phyloP scores from a whole-genome alignment of 192 early-diverging fungal species.

The Pilobolus umbonatus region DNA sequence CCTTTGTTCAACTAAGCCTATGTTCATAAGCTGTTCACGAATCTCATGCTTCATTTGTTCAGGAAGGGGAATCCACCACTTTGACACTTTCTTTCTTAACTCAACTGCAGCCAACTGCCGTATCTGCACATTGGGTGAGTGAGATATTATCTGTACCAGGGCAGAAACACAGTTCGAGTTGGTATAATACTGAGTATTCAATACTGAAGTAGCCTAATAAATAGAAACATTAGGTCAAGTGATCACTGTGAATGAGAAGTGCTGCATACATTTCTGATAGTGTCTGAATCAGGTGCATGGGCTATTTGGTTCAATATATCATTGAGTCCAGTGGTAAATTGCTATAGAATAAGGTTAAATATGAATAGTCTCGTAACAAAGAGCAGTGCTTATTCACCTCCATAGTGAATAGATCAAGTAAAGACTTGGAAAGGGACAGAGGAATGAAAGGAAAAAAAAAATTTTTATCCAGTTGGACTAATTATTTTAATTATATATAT shows the following conservation, averaged over 20 bases:
- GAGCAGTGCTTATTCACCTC: too few species aligned
- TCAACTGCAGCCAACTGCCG: conserved; percentile 89
- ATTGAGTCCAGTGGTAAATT: conserved; percentile 32
- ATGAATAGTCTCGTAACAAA: too few species aligned
- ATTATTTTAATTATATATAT: too few species aligned
- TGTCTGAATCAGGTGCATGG: conserved; percentile 34
- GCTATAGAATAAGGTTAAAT: conserved; percentile 17
- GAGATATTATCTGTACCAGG: conserved; percentile 66
- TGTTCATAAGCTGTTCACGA: conserved; percentile 64
- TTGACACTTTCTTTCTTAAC: conserved; percentile 74
- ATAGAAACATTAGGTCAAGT: background rate
- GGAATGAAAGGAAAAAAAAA: too few species aligned
- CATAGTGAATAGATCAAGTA: too few species aligned
- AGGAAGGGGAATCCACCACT: conserved; percentile 73
- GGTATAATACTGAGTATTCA: conserved; percentile 72
- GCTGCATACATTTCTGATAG: conserved; percentile 32
- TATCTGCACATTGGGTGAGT: conserved; percentile 59
- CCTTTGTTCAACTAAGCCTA: conserved; percentile 69
- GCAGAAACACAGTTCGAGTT: conserved; percentile 74
- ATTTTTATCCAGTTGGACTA: too few species aligned
- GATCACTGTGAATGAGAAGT: background rate
- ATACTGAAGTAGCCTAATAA: conserved; percentile 59
- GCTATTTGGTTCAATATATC: conserved; percentile 34
- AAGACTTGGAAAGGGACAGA: too few species aligned
- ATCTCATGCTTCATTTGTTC: conserved; percentile 50